Conservation (phyloP, 1,284 basidiomycete species). For the Sphagnurus paluster region DNA sequence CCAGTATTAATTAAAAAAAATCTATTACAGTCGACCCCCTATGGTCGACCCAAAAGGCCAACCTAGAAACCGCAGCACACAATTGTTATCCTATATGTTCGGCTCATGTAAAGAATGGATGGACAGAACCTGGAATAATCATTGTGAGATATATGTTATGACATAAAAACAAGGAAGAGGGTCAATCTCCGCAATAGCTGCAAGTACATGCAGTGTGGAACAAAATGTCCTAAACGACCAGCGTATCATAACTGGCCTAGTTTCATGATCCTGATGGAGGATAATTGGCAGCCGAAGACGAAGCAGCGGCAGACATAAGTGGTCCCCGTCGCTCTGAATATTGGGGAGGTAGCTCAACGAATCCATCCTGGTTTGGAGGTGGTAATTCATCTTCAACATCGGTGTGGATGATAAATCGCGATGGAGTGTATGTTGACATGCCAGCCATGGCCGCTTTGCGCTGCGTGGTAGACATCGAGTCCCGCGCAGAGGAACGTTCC, state of each 20-base stretch:
- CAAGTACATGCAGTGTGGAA: conserved; percentile 1
- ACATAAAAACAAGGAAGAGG: conserved; percentile 10
- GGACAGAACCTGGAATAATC: conserved; percentile 7
- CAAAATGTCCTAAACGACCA: neutral
- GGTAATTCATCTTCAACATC: conserved; percentile 59
- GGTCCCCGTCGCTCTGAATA: conserved; percentile 55
- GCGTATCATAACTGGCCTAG: neutral
- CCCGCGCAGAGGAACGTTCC: conserved; percentile 18
- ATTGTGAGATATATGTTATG: conserved; percentile 8
- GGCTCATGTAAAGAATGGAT: conserved; percentile 11
- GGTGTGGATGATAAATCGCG: conserved; percentile 69
- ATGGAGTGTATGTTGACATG: conserved; percentile 37
- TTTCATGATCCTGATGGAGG: conserved; percentile 7
- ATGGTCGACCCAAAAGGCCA: conserved; percentile 2
- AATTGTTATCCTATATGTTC: conserved; percentile 4
- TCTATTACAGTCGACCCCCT: conserved; percentile 13
- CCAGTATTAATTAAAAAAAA: conserved; percentile 2
- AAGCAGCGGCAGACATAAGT: conserved; percentile 8
- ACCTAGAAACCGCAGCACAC: conserved; percentile 12
- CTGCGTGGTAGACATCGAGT: conserved; percentile 37
- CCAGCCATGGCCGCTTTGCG: conserved; percentile 56
- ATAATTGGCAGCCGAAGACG: conserved; percentile 6
- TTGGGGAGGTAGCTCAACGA: conserved; percentile 75
- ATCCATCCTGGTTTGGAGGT: conserved; percentile 47
- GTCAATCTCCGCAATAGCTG: conserved; percentile 8